Evolutionary conservation across 805 yeast genomes (phyloP), one percentile per base, ranked within the genome.

Genomic region (Ogataea sp.): DNA sequence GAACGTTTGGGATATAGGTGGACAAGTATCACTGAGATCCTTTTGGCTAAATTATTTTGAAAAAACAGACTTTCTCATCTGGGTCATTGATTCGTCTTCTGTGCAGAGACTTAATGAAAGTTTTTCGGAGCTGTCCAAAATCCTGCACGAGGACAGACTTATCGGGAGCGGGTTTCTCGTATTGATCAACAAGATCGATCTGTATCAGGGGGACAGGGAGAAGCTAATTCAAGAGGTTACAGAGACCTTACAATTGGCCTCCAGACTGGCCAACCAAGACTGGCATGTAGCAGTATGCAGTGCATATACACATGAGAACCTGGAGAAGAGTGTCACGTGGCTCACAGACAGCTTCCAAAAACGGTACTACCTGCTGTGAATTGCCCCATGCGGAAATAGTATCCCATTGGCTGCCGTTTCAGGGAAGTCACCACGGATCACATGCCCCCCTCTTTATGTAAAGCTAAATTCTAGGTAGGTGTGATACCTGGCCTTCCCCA

Each of bases 41-140:
- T 88, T 88, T 67, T 89, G 97, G 97, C 78, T 84, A 50, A 90
- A 89, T 61, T 89, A 90, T 58, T 89, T 83, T 53, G 96, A 88
- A 47, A 78, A 75, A 49, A 77, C 83, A 0, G 89, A 89, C 49
- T 75, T 77, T 6, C 64, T 89, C 15, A 59, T 89, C 11, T 89
- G 96, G 96, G 95, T 89, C 17, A 71, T 90, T 6, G 97, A 90
- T 59, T 70, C 77, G 2, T 58, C 67, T 32, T 73, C 81, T 17
- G 54, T 74, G 21, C 77, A 75, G 36, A 62, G 96, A 38, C 61
- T 86, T 20, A 52, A 61, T 8, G 94, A 84, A 60, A 81, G 83
- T 46, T 70, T 73, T 38, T 43, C 44, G 1, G 96, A 88, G 59
- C 67, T 89, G 35, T 70, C 67, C 26, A 73, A 70, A 35, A 73